Conservation (phyloP, 2,329 filamentous ascomycete genomes). For the Calcarisporium arbuscula region DNA sequence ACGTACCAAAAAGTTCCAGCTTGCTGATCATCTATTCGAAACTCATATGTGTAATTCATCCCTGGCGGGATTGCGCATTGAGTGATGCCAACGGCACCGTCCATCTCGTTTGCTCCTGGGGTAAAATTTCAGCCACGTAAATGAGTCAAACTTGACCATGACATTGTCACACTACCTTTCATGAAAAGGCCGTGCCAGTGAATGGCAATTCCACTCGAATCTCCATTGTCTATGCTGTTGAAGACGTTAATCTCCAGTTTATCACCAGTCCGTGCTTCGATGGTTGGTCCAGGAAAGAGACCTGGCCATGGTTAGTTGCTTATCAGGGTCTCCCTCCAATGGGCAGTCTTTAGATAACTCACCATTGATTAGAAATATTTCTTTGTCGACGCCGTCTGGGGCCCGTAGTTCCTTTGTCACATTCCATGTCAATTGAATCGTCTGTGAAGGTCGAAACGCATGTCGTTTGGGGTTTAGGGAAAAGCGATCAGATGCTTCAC, state of each 20-base stretch:
- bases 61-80: slow-evolving; percentile 57
- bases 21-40: too few relatives aligned
- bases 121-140: neutral
- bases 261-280: slow-evolving; percentile 24
- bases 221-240: slow-evolving; percentile 27
- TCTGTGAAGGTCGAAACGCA: slow-evolving; percentile 4
- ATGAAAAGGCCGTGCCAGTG: slow-evolving; percentile 66
- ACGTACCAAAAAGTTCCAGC: slow-evolving; percentile 54
- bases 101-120: slow-evolving; percentile 40
- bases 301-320: slow-evolving; percentile 1
- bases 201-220: slow-evolving; percentile 40
- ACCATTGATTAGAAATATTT: slow-evolving; percentile 11
- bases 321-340: too few relatives aligned
- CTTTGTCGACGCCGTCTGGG: slow-evolving; percentile 7
- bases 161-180: slow-evolving; percentile 48
- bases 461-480: slow-evolving; percentile 8
- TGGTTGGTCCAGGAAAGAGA: slow-evolving; percentile 9
- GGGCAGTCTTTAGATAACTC: neutral
- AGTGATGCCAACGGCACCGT: slow-evolving; percentile 54
- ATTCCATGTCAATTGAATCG: slow-evolving; percentile 6
- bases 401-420: slow-evolving; percentile 6
- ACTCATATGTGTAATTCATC: slow-evolving; percentile 41
- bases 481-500: too few relatives aligned
- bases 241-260: slow-evolving; percentile 30
- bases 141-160: neutral